These are phyloP conservation scores for Gossypioides kirkii DNA, from an alignment of 345 rosid genomes.

Conservation along the genomic window DNA sequence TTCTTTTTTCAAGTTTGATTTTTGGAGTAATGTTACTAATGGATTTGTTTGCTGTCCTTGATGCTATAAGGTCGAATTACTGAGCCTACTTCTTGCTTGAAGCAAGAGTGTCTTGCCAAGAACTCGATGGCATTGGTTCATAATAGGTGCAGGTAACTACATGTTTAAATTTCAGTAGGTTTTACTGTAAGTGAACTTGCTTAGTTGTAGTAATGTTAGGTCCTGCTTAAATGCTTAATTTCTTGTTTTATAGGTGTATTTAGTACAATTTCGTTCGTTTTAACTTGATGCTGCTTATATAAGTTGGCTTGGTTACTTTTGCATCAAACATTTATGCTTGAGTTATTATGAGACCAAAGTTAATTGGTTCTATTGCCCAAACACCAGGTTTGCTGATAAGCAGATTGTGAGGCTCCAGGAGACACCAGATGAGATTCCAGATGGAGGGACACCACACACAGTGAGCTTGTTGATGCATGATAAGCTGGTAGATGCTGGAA, in stretches of 20 bases:
- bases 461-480: constrained; percentile 97
- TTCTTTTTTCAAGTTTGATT: constrained; percentile 6
- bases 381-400: constrained; percentile 87
- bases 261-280: background rate
- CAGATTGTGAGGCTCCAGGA: constrained; percentile 98
- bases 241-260: background rate
- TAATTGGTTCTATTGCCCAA: background rate
- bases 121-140: constrained; percentile 84
- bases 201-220: constrained; percentile 2
- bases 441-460: constrained; percentile 96
- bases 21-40: background rate
- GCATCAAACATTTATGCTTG: background rate
- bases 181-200: background rate
- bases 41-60: constrained; percentile 11
- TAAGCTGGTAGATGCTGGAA: constrained; percentile 89
- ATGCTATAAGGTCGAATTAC: constrained; percentile 56
- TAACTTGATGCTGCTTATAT: background rate
- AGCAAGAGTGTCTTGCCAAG: constrained; percentile 83
- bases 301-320: constrained; percentile 5
- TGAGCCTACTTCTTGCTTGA: constrained; percentile 73
- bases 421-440: constrained; percentile 96
- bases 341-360: background rate
- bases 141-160: constrained; percentile 82
- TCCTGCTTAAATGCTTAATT: background rate
- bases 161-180: constrained; percentile 1